Base-by-base conservation (phyloP, 2,329 filamentous ascomycete species). In the Diaporthe aspalathi region DNA sequence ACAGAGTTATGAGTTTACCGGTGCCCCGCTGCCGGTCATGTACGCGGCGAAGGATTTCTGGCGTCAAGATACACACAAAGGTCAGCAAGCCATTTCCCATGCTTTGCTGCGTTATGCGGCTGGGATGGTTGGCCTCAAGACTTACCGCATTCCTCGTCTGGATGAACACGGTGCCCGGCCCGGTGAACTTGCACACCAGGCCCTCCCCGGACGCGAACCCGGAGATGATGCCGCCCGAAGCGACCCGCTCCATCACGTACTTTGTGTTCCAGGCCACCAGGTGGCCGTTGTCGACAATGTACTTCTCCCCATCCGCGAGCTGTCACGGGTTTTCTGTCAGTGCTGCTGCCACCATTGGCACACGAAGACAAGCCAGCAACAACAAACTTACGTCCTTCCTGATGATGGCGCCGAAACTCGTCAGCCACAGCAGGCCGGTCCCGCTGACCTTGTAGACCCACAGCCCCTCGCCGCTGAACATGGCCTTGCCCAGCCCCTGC, bases 211-310 rank as follows among this genome's bases (percentile, higher is more conserved):
- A 91, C 35, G 91, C 90, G 27, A 97, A 81, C 12, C 92, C 91
- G n/a, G 93, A 95, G n/a, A 99, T 92, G 74, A 99, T 91, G 47
- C 96, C 96, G 2, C 96, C 96, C 3, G 93, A 96, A 0, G 95
- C 91, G 5, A 97, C 92, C 20, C 96, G 91, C 83, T 98, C 94
- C 74, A 99, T 90, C 5, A 93, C 88, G 78, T 98, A 99, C 78
- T 97, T 94, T 78, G 93, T 95, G 80, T 98, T 98, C 96, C 96
- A 99, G 0, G 96, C 95, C 0, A 98, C 94, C 1, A 98, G 86
- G 76, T 98, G 94, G 3, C 94, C 94, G 77, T 97, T 97, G 77
- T 97, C 94, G 70, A 98, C 91, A 75, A 96, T 94, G 81, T 98
- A 98, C 76, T 92, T 92, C 80, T 98, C 95, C 12, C 92, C 92